These are phyloP conservation scores for Ottelia alismoides DNA, from an alignment of 106 monocot species.

Conservation along the genomic window DNA sequence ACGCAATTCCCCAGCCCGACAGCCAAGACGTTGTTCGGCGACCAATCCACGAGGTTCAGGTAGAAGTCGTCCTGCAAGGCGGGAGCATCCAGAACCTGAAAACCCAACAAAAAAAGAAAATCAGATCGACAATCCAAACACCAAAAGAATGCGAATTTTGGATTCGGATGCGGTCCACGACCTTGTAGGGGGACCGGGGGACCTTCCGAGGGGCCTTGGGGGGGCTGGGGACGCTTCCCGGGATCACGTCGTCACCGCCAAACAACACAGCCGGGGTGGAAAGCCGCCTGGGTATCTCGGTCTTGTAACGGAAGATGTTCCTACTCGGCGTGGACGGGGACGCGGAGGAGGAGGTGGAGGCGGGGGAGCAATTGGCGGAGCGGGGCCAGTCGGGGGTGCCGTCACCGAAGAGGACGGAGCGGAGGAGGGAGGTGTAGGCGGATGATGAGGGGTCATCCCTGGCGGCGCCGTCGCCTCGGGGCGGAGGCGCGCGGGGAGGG, in stretches of 20 bases:
- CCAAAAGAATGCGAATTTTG: neutral
- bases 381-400: conserved; percentile 26
- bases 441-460: neutral
- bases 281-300: conserved; percentile 37
- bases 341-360: conserved; percentile 18
- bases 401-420: neutral
- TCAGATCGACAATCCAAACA: too few relatives aligned
- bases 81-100: conserved; percentile 86
- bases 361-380: conserved; percentile 41
- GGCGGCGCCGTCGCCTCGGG: neutral
- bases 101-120: neutral
- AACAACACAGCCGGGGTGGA: conserved; percentile 12
- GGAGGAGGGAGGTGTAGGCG: neutral
- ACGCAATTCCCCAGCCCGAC: conserved; percentile 82
- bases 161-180: too few relatives aligned
- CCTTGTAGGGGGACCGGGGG: conserved; percentile 68
- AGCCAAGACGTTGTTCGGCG: conserved; percentile 65
- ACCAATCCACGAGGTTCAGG: conserved; percentile 90
- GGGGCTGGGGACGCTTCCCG: conserved; percentile 17
- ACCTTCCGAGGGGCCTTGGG: conserved; percentile 49
- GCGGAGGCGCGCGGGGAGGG: neutral
- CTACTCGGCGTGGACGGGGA: conserved; percentile 26
- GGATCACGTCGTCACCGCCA: conserved; percentile 36
- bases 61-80: conserved; percentile 93
- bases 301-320: conserved; percentile 82